phyloP scores from a whole-genome alignment of 495 filamentous ascomycete genomes.

The Penicillium desertorum region DNA sequence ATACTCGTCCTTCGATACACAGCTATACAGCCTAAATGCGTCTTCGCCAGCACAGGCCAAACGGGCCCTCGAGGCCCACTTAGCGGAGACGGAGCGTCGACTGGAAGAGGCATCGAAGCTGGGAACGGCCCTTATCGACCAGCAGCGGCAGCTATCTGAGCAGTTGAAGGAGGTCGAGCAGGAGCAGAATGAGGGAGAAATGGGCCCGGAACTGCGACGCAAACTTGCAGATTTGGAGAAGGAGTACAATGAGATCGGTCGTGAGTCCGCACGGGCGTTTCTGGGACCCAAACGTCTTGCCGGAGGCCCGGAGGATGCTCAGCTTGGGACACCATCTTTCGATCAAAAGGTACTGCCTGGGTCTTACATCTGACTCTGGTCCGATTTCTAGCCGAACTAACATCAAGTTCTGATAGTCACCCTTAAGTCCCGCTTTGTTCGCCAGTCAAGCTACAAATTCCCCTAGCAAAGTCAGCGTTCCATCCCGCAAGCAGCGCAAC shows the following conservation, averaged over 20 bases:
- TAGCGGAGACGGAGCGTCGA: slow-evolving; percentile 84
- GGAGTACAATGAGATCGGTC: slow-evolving; percentile 93
- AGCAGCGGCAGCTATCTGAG: slow-evolving; percentile 76
- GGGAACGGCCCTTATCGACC: slow-evolving; percentile 79
- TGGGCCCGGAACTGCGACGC: slow-evolving; percentile 78
- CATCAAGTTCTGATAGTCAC: slow-evolving; percentile 49
- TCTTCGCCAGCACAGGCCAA: slow-evolving; percentile 82
- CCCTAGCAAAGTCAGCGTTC: slow-evolving; percentile 85
- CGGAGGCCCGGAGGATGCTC: slow-evolving; percentile 59
- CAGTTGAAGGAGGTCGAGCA: slow-evolving; percentile 81
- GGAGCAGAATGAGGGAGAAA: slow-evolving; percentile 74
- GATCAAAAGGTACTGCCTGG: slow-evolving; percentile 53
- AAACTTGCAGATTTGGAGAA: slow-evolving; percentile 84
- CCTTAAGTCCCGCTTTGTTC: slow-evolving; percentile 74
- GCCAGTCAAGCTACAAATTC: slow-evolving; percentile 82
- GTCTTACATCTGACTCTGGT: background rate
- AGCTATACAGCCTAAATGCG: slow-evolving; percentile 73
- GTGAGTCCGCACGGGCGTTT: slow-evolving; percentile 85
- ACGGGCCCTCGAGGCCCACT: slow-evolving; percentile 83
- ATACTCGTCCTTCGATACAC: slow-evolving; percentile 74
- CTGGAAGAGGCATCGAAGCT: slow-evolving; percentile 88
- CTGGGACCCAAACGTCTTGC: slow-evolving; percentile 76
- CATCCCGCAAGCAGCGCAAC: slow-evolving; percentile 82
- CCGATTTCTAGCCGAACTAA: slow-evolving; percentile 11
- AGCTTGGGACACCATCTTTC: slow-evolving; percentile 59